Evolutionary conservation across 345 rosid species (phyloP), one percentile per base, ranked within the genome.

Genomic region (Carallia brachiata): DNA sequence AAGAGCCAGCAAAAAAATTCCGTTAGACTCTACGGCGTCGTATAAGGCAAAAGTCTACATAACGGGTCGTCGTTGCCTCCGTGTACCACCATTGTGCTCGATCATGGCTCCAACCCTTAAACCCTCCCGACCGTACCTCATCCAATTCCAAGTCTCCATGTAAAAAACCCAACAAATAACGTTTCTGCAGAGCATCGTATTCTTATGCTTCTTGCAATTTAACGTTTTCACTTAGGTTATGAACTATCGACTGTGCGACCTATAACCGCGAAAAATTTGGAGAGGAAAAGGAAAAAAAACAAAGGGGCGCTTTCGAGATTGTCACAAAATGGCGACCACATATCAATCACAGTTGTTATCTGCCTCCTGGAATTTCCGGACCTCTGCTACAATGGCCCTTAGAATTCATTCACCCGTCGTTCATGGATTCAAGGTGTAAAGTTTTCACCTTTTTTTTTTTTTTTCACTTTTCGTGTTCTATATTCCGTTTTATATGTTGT

Each of bases 391-490:
- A 7, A 47, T 63, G 58, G 58, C 68, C 73, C 52, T 37, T 23
- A 52, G 67, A 55, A 17, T 40, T 50, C 67, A 34, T 52, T 73
- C 75, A 50, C 67, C 70, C 48, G 70, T 60, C 61, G 18, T 75
- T 69, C 72, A 28, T 6, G 27, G 75, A 53, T 16, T 48, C 72
- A 68, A 73, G 81, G 85, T 44, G 50, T 84, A 53, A 27, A 70
- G 61, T 27, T 37, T 66, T 6, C 36, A 30, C 16, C n/a, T 39
- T 28, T 59, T 8, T 54, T 19, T 44, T 61, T 39, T 16, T 9
- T 62, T 27, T 61, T 5, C 17, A 23, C 1, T 39, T 17, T 19
- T 27, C 8, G 17, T 2, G 50, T 3, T 44, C 17, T 44, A 4
- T 1, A 2, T 23, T 58, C 2, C 54, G 27, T 1, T 36, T 7